These are phyloP conservation scores for Cenchrus purpureus DNA, from an alignment of 176 grass and related monocot species.

Conservation along the genomic window DNA sequence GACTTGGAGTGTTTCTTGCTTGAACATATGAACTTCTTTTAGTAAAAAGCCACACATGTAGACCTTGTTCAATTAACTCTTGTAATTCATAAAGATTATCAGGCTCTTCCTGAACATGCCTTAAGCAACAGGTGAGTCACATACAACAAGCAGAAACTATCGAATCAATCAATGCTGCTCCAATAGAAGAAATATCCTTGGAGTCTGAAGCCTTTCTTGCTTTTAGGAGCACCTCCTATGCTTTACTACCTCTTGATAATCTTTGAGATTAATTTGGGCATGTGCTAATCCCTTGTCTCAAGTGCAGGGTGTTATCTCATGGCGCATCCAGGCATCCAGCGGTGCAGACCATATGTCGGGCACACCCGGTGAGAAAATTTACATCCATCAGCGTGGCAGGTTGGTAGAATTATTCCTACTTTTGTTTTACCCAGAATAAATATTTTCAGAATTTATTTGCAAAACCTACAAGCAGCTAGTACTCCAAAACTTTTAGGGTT, in stretches of 20 bases:
- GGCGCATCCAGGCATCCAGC: neutral
- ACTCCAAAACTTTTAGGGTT: too few species aligned
- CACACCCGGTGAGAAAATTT: neutral
- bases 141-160: neutral
- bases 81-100: neutral
- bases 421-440: neutral
- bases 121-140: neutral
- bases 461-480: neutral
- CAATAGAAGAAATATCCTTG: neutral
- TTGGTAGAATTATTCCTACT: slow-evolving; percentile 7
- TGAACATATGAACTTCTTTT: slow-evolving; percentile 24
- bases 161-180: neutral
- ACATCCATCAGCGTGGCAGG: neutral
- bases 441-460: slow-evolving; percentile 1
- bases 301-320: neutral
- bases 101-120: neutral
- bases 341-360: neutral
- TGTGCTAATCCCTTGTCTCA: slow-evolving; percentile 1
- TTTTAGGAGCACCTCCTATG: neutral
- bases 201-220: neutral
- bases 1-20: slow-evolving; percentile 4
- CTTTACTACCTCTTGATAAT: neutral
- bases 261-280: neutral
- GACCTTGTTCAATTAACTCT: neutral
- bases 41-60: slow-evolving; percentile 25